A percentile compares a stretch with the other conserved stretches of the same genome.
Conservation (phyloP, 768 basidiomycete species). For the Pholiota molesta region DNA sequence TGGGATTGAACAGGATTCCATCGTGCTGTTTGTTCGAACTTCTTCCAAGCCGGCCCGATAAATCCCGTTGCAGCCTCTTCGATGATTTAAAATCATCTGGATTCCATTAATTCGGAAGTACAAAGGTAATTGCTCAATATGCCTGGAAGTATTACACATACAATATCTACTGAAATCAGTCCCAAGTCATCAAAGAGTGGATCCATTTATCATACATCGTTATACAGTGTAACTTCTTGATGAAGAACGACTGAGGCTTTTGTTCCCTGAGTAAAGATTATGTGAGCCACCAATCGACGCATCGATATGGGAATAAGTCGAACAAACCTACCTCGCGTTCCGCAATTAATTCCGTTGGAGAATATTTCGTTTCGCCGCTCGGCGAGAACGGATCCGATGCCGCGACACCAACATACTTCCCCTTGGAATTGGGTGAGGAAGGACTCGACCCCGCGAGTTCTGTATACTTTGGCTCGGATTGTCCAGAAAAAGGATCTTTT, state of each 20-base stretch:
- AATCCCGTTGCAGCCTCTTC: too few relatives aligned
- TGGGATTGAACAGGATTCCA: too few relatives aligned
- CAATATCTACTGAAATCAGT: not conserved
- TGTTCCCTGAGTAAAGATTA: too few relatives aligned
- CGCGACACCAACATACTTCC: slow-evolving; percentile 7
- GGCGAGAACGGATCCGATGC: not conserved
- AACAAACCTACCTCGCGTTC: not conserved
- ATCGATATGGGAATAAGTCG: not conserved
- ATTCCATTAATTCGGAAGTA: too few relatives aligned
- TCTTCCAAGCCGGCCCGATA: too few relatives aligned
- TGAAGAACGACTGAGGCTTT: not conserved
- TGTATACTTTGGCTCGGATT: slow-evolving; percentile 9
- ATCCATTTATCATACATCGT: not conserved
- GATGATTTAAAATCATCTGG: too few relatives aligned
- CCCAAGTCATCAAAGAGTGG: not conserved
- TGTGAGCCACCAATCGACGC: not conserved
- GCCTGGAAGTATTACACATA: too few relatives aligned
- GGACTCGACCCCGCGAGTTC: slow-evolving; percentile 15
- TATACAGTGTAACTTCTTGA: slow-evolving; percentile 21
- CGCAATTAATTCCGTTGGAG: slow-evolving; percentile 1
- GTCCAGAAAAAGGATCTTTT: not conserved
- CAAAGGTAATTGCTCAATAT: too few relatives aligned
- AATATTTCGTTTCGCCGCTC: slow-evolving; percentile 2
- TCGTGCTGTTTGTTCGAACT: too few relatives aligned
- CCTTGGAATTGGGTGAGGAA: slow-evolving; percentile 15